These are phyloP conservation scores for Eucalyptus regnans DNA, from an alignment of 345 rosid species.

Conservation along the genomic window DNA sequence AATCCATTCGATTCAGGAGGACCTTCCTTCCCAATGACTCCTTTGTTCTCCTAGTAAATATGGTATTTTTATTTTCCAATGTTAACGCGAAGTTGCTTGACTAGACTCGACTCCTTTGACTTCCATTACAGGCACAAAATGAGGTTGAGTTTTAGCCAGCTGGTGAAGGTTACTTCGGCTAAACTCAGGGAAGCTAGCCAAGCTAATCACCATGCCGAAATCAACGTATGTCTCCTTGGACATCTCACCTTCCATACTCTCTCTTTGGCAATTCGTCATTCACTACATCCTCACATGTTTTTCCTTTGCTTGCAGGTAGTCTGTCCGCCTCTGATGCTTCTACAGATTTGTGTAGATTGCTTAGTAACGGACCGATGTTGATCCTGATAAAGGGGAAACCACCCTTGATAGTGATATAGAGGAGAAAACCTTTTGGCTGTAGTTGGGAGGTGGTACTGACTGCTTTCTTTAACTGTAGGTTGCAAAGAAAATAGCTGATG, in stretches of 20 bases:
- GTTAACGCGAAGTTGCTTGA: too few species aligned
- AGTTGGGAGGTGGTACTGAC: background rate
- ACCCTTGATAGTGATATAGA: background rate
- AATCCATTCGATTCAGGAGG: too few species aligned
- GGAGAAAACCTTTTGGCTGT: background rate
- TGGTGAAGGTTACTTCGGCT: too few species aligned
- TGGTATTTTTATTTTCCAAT: too few species aligned
- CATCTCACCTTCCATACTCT: background rate
- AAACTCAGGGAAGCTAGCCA: too few species aligned
- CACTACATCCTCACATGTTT: background rate
- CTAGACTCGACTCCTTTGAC: too few species aligned
- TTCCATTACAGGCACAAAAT: too few species aligned
- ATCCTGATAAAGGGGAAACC: background rate
- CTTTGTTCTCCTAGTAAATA: too few species aligned
- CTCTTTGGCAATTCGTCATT: background rate
- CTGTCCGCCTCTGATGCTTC: background rate
- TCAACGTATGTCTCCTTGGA: too few species aligned
- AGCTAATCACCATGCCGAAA: too few species aligned
- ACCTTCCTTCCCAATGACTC: too few species aligned
- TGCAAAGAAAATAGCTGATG: constrained; percentile 86
- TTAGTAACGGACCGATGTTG: background rate
- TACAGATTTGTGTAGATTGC: background rate
- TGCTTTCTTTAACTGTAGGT: constrained; percentile 2
- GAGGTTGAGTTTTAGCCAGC: too few species aligned
- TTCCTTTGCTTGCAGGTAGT: background rate